Evolutionary conservation across 1,139 yeast genomes (phyloP), one percentile per base, ranked within the genome.

Genomic region (Candida glucosophila): DNA sequence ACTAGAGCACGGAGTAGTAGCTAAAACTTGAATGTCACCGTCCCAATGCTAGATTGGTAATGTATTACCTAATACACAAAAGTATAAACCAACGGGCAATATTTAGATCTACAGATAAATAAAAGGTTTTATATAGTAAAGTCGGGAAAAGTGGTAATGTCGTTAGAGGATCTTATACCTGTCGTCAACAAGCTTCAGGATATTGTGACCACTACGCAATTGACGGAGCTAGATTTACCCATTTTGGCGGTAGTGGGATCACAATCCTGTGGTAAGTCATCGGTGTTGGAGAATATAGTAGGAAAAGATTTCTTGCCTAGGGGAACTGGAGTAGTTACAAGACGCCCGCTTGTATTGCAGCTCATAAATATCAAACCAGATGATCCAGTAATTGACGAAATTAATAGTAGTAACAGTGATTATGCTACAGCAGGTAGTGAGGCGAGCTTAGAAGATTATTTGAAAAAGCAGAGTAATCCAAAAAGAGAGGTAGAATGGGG

Each of bases 401-500:
- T 26, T 12, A 18, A 17, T 17, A 10, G 13, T 14, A 9, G 15
- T 18, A 15, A 19, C 8, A 22, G 29, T 6, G 9, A 14, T 13
- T n/a, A 22, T 14, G n/a, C 17, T 10, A 26, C 31, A 13, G 19
- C 32, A 9, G 42, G 33, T 11, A 34, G 31, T 9, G 37, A 44
- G n/a, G 46, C 73, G 43, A 68, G 76, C 24, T 57, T 77, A 37
- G 86, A 77, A 44, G 81, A 77, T 20, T 85, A 77, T 42, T 52
- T 77, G 33, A 58, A 73, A 38, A 57, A 56, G 39, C 55, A 53
- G 30, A n/a, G n/a, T n/a, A 46, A 51, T 24, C 51, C 49, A 19
- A 42, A 47, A 23, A 22, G 35, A 29, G n/a, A n/a, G n/a, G 37
- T 44, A n/a, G 96, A 90, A 54, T 92, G 95, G 93, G 98, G 96